Percentiles rank a stretch among this genome's conserved stretches.
These are phyloP conservation scores for Penicillium verhagenii DNA, from an alignment of 495 filamentous ascomycete species.

Conservation along the genomic window DNA sequence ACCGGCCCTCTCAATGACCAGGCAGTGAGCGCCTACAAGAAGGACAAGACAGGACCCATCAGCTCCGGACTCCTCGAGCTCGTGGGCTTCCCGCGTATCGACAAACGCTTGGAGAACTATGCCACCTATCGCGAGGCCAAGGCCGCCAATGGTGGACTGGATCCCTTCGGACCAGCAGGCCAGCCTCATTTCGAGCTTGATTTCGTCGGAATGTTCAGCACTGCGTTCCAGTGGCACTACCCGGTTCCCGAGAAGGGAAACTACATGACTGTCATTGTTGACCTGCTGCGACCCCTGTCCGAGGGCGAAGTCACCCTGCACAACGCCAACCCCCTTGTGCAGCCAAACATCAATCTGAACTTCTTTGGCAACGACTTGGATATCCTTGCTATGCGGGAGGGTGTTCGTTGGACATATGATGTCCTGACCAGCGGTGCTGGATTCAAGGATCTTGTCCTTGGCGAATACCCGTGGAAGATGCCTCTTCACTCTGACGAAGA, in stretches of 20 bases:
- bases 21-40: slow-evolving; percentile 45
- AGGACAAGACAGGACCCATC: slow-evolving; percentile 49
- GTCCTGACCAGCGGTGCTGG: slow-evolving; percentile 53
- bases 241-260: slow-evolving; percentile 48
- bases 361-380: slow-evolving; percentile 56
- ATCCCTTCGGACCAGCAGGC: slow-evolving; percentile 58
- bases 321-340: slow-evolving; percentile 47
- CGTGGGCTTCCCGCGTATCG: slow-evolving; percentile 56
- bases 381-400: slow-evolving; percentile 55
- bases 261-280: slow-evolving; percentile 57
- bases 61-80: slow-evolving; percentile 54
- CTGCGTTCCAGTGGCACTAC: slow-evolving; percentile 64
- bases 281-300: slow-evolving; percentile 55
- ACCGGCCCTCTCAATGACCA: slow-evolving; percentile 44
- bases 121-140: slow-evolving; percentile 51
- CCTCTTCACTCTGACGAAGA: slow-evolving; percentile 52
- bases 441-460: slow-evolving; percentile 53
- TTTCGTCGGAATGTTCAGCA: slow-evolving; percentile 59
- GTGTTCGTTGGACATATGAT: slow-evolving; percentile 54
- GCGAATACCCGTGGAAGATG: slow-evolving; percentile 60
- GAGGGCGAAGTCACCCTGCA: slow-evolving; percentile 51
- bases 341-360: slow-evolving; percentile 59
- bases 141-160: slow-evolving; percentile 48
- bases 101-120: slow-evolving; percentile 47
- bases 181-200: slow-evolving; percentile 67